phyloP scores from a whole-genome alignment of 176 grass and related monocot genomes.

The Metroxylon sagu region DNA sequence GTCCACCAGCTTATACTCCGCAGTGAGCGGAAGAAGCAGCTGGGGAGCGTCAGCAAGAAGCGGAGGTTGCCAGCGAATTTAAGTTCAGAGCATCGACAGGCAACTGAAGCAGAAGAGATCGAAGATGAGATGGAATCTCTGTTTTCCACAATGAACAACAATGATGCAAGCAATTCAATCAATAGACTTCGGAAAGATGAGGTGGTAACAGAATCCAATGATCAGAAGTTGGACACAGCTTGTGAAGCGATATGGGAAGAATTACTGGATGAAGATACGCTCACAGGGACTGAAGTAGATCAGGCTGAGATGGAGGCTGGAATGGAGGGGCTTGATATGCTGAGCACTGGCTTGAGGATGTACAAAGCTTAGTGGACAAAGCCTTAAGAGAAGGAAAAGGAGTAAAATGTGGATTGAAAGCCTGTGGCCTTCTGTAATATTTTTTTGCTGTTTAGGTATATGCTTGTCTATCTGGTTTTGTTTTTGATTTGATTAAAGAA shows the following conservation, averaged over 20 bases:
- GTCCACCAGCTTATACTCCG: slow-evolving; percentile 18
- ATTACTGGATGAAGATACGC: slow-evolving; percentile 11
- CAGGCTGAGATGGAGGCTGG: slow-evolving; percentile 4
- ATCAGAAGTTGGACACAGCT: slow-evolving; percentile 17
- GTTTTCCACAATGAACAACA: slow-evolving; percentile 4
- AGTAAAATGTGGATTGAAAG: too few relatives aligned
- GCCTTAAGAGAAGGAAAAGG: neutral
- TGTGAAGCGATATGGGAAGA: slow-evolving; percentile 30
- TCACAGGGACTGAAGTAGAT: slow-evolving; percentile 24
- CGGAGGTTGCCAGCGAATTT: slow-evolving; percentile 12
- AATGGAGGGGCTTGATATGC: slow-evolving; percentile 7
- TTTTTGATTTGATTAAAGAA: too few relatives aligned
- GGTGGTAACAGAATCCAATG: neutral
- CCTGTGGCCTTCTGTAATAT: too few relatives aligned
- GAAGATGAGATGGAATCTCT: neutral
- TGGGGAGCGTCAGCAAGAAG: slow-evolving; percentile 8
- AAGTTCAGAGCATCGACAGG: neutral
- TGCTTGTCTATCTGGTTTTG: too few relatives aligned
- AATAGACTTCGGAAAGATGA: neutral
- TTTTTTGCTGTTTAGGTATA: too few relatives aligned
- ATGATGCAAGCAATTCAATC: neutral
- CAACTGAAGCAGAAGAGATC: neutral
- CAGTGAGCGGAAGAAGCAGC: slow-evolving; percentile 7
- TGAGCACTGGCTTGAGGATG: slow-evolving; percentile 33
- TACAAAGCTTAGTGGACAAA: slow-evolving; percentile 8